These are phyloP conservation scores for Nevesoporus exiguus DNA, from an alignment of 768 basidiomycete genomes.

Conservation along the genomic window DNA sequence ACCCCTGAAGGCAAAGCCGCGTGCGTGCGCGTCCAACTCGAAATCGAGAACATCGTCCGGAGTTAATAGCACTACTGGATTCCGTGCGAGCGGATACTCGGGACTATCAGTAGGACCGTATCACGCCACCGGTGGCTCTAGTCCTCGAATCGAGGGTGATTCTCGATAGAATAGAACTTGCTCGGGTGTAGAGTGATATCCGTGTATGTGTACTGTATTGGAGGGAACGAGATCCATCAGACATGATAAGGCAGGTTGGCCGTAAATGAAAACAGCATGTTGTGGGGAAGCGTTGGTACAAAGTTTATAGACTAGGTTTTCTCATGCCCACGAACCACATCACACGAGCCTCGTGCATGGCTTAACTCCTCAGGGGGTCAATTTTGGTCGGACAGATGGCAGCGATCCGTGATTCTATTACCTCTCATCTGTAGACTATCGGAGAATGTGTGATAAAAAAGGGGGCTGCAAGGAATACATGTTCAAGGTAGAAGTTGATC, in stretches of 20 bases:
- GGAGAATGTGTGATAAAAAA: slow-evolving; percentile 11
- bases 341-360: slow-evolving; percentile 21
- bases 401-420: slow-evolving; percentile 18
- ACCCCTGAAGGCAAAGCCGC: slow-evolving; percentile 62
- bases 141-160: neutral
- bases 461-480: neutral
- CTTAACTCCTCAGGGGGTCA: slow-evolving; percentile 7
- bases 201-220: slow-evolving; percentile 13
- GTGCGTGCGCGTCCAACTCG: slow-evolving; percentile 58
- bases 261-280: slow-evolving; percentile 27
- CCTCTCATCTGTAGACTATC: slow-evolving; percentile 6
- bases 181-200: slow-evolving; percentile 13
- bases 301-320: slow-evolving; percentile 19
- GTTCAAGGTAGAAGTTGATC: neutral
- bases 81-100: neutral
- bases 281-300: slow-evolving; percentile 26
- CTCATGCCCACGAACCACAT: neutral
- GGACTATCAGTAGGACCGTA: neutral
- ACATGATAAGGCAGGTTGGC: slow-evolving; percentile 5
- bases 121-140: slow-evolving; percentile 18
- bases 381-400: slow-evolving; percentile 10
- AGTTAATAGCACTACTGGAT: slow-evolving; percentile 16
- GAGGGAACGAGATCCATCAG: slow-evolving; percentile 2
- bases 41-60: slow-evolving; percentile 60
- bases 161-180: slow-evolving; percentile 1